Evolutionary conservation across 306 rosid species (phyloP), one percentile per base, ranked within the genome.

Genomic region (Rosa lucieae): DNA sequence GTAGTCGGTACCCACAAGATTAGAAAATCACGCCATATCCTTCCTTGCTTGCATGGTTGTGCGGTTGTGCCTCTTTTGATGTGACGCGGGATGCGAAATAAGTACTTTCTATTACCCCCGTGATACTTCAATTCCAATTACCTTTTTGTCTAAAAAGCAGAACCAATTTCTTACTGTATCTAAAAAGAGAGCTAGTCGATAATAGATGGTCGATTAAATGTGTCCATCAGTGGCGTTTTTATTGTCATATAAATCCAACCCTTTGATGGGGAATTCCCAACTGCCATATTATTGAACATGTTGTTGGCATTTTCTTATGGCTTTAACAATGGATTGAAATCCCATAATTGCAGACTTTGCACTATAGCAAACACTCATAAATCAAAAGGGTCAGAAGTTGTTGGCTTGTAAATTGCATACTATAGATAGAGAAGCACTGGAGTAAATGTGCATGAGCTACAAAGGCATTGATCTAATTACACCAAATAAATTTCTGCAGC

Each of bases 371-470:
- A 47, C 67, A 65, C 23, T 76, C 62, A 71, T 66, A 67, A 80
- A 58, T 55, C 15, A 69, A 58, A 46, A 44, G n/a, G 20, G 75
- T 67, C 17, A 18, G 29, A 73, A 67, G 85, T 78, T 5, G 85
- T 78, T 82, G 82, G 79, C 66, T 78, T 67, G 23, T 47, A 71
- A 63, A 37, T 5, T 17, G 44, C 20, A 47, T 42, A 46, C 62
- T 37, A 43, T 59, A 51, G 67, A 20, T 78, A 18, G 66, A 14
- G 72, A 78, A 53, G 23, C 69, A 72, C 61, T 40, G 48, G 74
- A 67, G 55, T 81, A 78, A 72, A 73, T 73, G 72, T 49, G 55
- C 5, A 1, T 9, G 58, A 42, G 56, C 58, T 8, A 59, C 35
- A 14, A 42, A 43, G 18, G 68, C 78, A 62, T 10, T 62, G 46